A percentile compares a stretch with the other conserved stretches of the same genome.
These are phyloP conservation scores for Ophiostoma angusticollis DNA, from an alignment of 2,329 filamentous ascomycete species.

Conservation along the genomic window DNA sequence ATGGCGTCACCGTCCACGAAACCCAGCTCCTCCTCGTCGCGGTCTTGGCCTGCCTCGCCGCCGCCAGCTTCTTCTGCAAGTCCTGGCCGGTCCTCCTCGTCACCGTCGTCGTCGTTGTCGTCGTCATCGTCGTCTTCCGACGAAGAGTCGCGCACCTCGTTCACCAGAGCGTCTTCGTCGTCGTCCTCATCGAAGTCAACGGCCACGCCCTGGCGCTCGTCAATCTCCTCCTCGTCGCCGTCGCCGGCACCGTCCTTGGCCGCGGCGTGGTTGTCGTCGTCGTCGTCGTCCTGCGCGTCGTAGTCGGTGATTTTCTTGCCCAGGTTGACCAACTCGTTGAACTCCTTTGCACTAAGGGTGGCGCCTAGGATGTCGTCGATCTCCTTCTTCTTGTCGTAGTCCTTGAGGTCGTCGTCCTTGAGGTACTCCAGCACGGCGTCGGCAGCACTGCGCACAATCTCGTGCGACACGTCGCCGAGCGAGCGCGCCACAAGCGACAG, in stretches of 20 bases:
- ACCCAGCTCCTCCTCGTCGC: slow-evolving; percentile 36
- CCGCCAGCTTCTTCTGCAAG: slow-evolving; percentile 38
- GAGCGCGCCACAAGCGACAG: slow-evolving; percentile 78
- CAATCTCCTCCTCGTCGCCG: slow-evolving; percentile 63
- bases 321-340: slow-evolving; percentile 91
- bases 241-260: slow-evolving; percentile 59
- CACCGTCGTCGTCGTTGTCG: slow-evolving; percentile 52
- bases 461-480: slow-evolving; percentile 84
- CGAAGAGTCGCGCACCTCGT: slow-evolving; percentile 79
- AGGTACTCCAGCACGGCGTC: slow-evolving; percentile 83
- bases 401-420: slow-evolving; percentile 91
- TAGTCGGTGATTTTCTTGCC: slow-evolving; percentile 99
- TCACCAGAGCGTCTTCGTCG: slow-evolving; percentile 64
- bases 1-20: slow-evolving; percentile 59
- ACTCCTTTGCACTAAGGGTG: slow-evolving; percentile 73
- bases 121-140: slow-evolving; percentile 67
- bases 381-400: slow-evolving; percentile 97
- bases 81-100: slow-evolving; percentile 44
- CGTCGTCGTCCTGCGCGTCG: slow-evolving; percentile 89
- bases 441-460: slow-evolving; percentile 84
- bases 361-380: slow-evolving; percentile 86
- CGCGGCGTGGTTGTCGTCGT: slow-evolving; percentile 85
- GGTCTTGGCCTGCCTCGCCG: slow-evolving; percentile 34
- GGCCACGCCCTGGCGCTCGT: slow-evolving; percentile 90
- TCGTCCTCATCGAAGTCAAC: slow-evolving; percentile 93